Percentiles rank a stretch among this genome's conserved stretches.
Conservation (phyloP, 331 rosid species). For the Quercus tomentella region DNA sequence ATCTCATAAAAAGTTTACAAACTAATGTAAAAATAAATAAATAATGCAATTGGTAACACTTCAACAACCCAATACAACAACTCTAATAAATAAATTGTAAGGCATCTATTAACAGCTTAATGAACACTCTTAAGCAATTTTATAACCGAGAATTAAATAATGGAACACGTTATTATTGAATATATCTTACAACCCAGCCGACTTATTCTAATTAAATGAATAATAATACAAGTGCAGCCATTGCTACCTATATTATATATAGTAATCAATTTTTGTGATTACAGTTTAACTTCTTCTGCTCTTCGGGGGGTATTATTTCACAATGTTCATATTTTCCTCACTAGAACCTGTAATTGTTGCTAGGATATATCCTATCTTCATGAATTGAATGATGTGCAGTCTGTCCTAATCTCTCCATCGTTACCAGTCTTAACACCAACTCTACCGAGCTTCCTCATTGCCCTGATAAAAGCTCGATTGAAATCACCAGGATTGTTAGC, state of each 20-base stretch:
- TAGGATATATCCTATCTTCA: background rate
- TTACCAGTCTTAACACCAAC: slow-evolving; percentile 67
- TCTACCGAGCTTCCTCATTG: slow-evolving; percentile 75
- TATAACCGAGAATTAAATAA: background rate
- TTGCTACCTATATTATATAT: background rate
- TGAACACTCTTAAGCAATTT: no score
- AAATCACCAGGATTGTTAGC: slow-evolving; percentile 39
- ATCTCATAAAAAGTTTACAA: no score
- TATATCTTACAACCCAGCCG: background rate
- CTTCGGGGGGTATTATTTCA: background rate
- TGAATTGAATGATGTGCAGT: slow-evolving; percentile 59
- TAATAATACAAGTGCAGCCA: background rate
- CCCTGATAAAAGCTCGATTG: slow-evolving; percentile 42
- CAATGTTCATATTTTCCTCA: background rate
- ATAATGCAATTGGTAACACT: no score
- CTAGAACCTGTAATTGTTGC: background rate
- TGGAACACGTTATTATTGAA: background rate
- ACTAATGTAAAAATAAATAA: no score
- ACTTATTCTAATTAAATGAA: background rate
- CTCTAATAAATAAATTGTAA: no score
- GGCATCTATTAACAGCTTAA: no score
- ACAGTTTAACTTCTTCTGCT: background rate
- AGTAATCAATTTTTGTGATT: background rate
- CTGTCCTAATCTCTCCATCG: slow-evolving; percentile 48
- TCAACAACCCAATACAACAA: no score